Percentiles rank a stretch among this genome's conserved stretches.
Evolutionary conservation across 73 alveolate genomes (phyloP).

Genomic region (Stentor roeselii): DNA sequence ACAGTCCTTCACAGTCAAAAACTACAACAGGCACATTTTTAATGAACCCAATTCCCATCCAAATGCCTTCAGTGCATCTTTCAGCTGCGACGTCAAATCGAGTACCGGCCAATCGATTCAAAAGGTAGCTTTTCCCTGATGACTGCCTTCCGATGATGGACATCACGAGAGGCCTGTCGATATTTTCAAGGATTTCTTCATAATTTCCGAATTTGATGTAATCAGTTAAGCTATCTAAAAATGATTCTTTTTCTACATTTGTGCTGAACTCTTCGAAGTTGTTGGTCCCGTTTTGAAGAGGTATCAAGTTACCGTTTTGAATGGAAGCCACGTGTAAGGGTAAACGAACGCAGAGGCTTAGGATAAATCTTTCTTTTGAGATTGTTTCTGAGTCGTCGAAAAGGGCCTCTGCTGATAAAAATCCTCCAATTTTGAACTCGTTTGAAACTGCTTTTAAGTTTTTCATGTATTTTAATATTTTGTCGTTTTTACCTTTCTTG

Average conservation of each 20-base stretch:
- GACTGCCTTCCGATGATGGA: constrained; percentile 53
- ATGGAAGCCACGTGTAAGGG: constrained; percentile 30
- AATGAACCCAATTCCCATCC: constrained; percentile 43
- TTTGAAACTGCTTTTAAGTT: neutral
- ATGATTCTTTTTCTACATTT: neutral
- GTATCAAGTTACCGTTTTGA: constrained; percentile 27
- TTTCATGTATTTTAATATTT: neutral
- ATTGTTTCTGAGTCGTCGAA: neutral
- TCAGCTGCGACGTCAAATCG: constrained; percentile 66
- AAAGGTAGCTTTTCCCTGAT: constrained; percentile 63
- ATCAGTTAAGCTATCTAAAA: neutral
- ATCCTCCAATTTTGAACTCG: neutral
- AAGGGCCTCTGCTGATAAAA: neutral
- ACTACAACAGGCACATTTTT: constrained; percentile 32
- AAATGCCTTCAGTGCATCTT: constrained; percentile 79
- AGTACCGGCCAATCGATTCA: constrained; percentile 67
- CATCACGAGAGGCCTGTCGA: neutral
- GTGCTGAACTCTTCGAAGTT: neutral
- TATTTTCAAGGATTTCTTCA: neutral
- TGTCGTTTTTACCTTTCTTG: neutral
- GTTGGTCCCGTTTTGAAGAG: constrained; percentile 18
- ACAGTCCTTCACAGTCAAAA: constrained; percentile 72
- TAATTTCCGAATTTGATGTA: constrained; percentile 16
- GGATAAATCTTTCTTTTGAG: neutral
- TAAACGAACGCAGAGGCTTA: neutral